Evolutionary conservation across 2,329 filamentous ascomycete species (phyloP), one percentile per base, ranked within the genome.

Genomic region (Hansfordia pulvinata): DNA sequence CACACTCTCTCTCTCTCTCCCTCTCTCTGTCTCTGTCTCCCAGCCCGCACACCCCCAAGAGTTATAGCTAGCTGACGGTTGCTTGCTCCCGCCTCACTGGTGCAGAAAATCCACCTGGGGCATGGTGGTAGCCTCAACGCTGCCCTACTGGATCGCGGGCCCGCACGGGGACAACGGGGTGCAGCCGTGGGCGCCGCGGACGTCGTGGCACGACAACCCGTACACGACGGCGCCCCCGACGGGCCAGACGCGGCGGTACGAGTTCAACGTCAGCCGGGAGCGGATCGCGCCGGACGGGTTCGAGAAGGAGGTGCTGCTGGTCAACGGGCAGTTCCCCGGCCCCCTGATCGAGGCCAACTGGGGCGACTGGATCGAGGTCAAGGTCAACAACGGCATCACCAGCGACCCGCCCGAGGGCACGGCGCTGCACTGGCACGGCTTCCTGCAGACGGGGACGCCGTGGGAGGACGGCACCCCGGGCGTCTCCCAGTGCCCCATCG

Each of bases 381-480:
- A 80, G 17, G 60, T 84, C 26, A 88, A 88, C 39, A 60, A 65
- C 13, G 68, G 78, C 1, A 55, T 58, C 9, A 79, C 84, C 36
- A 67, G 63, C 9, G n/a, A n/a, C n/a, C n/a, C n/a, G n/a, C n/a
- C n/a, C n/a, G n/a, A n/a, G n/a, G n/a, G n/a, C n/a, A 77, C 76
- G 7, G 68, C 64, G 19, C 58, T 86, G 5, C 81, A 88, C 44
- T 86, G 80, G 47, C 81, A 88, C 38, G 81, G 81, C 10, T 62
- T 88, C 35, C 83, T 72, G 42, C 78, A 84, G 43, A 81, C 81
- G 37, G 77, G 76, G 8, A 80, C 77, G 0, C 81, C 72, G 31
- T 62, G 63, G 30, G 81, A 83, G 74, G 80, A 88, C 40, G 81
- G 80, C 1, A 66, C 76, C 2, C 59, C 70, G 0, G 75, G 69